Evolutionary conservation across 2,329 filamentous ascomycete species (phyloP), one percentile per base, ranked within the genome.

Genomic region (Rachicladosporium sp.): DNA sequence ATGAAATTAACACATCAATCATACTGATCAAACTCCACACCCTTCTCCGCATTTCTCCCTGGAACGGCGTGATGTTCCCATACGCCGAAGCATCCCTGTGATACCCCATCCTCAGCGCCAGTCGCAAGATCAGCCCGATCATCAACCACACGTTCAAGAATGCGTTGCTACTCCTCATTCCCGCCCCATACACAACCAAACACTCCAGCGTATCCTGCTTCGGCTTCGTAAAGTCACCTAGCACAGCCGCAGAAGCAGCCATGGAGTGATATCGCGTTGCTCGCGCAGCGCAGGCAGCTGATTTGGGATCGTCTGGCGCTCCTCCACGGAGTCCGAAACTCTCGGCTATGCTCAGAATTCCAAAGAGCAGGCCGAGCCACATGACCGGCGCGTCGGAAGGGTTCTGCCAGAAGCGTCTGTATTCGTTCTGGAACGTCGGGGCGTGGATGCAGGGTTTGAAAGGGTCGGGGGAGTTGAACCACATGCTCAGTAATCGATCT

Each of bases 381-480:
- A 64, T 60, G 3, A 62, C 51, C 0, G 67, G 57, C 2, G 55
- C 57, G 0, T 46, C 47, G 2, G 49, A 41, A 3, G 63, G 64
- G 8, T 62, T 46, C 6, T 54, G 42, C 67, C 68, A 71, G 40
- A 70, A 71, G 0, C 48, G 50, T 3, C 63, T 56, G 39, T 71
- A 71, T 60, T 59, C 52, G 11, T 58, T 53, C 31, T 59, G 54
- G 31, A 61, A 63, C 2, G 57, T 57, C 1, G 56, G 55, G 10
- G 53, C 56, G 53, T 93, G 85, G 37, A 91, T 74, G 47, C 91
- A 78, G 55, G 46, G 45, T 39, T 57, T 58, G 42, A 57, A 58
- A 1, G 56, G 54, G 38, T 59, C 54, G 0, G 52, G 49, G 3
- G 52, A 50, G 33, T 58, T 58, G 49, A 60, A 60, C 56, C 56